phyloP scores from a whole-genome alignment of 2,329 filamentous ascomycete genomes.

The Fusarium algeriense region DNA sequence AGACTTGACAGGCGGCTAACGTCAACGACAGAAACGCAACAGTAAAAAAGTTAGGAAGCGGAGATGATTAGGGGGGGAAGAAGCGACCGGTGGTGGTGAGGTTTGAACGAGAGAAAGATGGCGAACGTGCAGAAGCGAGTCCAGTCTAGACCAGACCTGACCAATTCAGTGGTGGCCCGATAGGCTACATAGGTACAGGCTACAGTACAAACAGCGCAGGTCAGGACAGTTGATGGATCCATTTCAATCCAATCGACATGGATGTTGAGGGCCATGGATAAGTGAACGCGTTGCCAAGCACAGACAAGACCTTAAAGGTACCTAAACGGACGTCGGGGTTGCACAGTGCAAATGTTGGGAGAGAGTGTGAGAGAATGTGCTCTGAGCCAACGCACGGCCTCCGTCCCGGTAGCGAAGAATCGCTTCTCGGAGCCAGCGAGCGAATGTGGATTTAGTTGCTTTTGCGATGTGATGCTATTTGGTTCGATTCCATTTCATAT shows the following conservation, averaged over 20 bases:
- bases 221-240: slow-evolving; percentile 34
- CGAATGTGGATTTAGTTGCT: slow-evolving; percentile 24
- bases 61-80: slow-evolving; percentile 40
- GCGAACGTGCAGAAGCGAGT: slow-evolving; percentile 33
- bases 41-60: slow-evolving; percentile 25
- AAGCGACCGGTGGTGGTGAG: slow-evolving; percentile 42
- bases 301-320: slow-evolving; percentile 17
- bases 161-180: slow-evolving; percentile 37
- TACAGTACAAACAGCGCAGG: slow-evolving; percentile 3
- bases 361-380: slow-evolving; percentile 17
- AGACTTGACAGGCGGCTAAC: slow-evolving; percentile 30
- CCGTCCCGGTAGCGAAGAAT: slow-evolving; percentile 35
- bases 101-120: slow-evolving; percentile 43
- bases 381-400: slow-evolving; percentile 42
- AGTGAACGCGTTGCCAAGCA: slow-evolving; percentile 26
- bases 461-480: slow-evolving; percentile 19
- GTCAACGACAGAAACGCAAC: slow-evolving; percentile 41
- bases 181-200: slow-evolving; percentile 8
- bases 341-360: slow-evolving; percentile 39
- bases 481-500: background rate
- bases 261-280: slow-evolving; percentile 11
- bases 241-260: slow-evolving; percentile 25
- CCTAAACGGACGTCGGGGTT: slow-evolving; percentile 30
- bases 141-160: slow-evolving; percentile 6
- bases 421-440: slow-evolving; percentile 18